These are phyloP conservation scores for Podaxis sp. DNA, from an alignment of 768 basidiomycete species.

Conservation along the genomic window DNA sequence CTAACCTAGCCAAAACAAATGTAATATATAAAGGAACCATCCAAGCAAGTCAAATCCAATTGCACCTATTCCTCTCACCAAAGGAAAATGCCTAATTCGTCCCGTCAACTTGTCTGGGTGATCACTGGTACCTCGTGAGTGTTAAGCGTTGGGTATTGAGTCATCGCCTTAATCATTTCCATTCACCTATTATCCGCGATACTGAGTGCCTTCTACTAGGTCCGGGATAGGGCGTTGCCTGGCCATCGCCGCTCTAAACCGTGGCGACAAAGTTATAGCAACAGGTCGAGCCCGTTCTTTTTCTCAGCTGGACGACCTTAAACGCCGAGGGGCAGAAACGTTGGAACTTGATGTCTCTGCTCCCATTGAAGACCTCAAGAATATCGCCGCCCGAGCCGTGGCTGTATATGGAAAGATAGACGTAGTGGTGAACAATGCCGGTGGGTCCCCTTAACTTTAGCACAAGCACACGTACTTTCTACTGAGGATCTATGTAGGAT, in stretches of 20 bases:
- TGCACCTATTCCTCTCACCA: no score
- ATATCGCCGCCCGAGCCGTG: slow-evolving; percentile 35
- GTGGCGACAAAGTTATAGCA: slow-evolving; percentile 50
- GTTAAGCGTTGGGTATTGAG: no score
- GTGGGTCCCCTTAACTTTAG: slow-evolving; percentile 15
- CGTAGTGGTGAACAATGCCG: slow-evolving; percentile 48
- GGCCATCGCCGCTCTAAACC: slow-evolving; percentile 38
- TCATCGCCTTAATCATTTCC: slow-evolving; percentile 14
- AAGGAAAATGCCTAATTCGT: slow-evolving; percentile 12
- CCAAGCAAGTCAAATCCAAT: no score
- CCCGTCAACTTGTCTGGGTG: slow-evolving; percentile 30
- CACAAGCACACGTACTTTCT: background rate
- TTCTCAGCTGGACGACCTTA: slow-evolving; percentile 36
- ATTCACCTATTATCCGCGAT: background rate
- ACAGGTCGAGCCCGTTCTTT: slow-evolving; percentile 40
- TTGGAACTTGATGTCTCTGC: slow-evolving; percentile 37
- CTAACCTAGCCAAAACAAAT: no score
- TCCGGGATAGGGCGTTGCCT: slow-evolving; percentile 41
- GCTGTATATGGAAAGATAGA: slow-evolving; percentile 42
- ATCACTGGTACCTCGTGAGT: slow-evolving; percentile 32
- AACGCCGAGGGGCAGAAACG: slow-evolving; percentile 35
- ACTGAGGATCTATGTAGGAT: slow-evolving; percentile 24
- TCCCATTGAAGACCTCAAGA: slow-evolving; percentile 32
- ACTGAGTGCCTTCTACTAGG: slow-evolving; percentile 22
- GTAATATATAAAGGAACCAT: no score